A percentile compares a stretch with the other conserved stretches of the same genome.
Conservation (phyloP, 2,329 filamentous ascomycete genomes). For the Apiospora phragmitis region DNA sequence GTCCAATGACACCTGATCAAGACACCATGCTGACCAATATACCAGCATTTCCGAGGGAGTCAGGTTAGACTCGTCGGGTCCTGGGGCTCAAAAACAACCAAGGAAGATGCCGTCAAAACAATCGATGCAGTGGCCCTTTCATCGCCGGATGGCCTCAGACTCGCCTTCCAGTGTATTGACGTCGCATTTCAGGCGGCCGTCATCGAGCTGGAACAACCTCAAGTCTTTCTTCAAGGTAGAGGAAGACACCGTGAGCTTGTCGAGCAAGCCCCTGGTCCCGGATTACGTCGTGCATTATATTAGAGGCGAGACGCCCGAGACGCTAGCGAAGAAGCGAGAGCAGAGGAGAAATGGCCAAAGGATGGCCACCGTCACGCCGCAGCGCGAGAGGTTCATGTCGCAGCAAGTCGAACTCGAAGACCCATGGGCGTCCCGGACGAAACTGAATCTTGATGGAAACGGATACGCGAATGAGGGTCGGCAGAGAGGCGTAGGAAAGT, state of each 20-base stretch:
- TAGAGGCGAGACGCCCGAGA: slow-evolving; percentile 56
- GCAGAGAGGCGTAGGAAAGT: slow-evolving; percentile 29
- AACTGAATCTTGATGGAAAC: slow-evolving; percentile 21
- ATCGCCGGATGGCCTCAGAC: slow-evolving; percentile 27
- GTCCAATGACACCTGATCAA: slow-evolving; percentile 15
- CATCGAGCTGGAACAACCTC: slow-evolving; percentile 18
- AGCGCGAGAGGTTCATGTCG: slow-evolving; percentile 32
- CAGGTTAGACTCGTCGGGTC: slow-evolving; percentile 6
- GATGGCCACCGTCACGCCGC: slow-evolving; percentile 32
- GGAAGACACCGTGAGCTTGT: slow-evolving; percentile 34
- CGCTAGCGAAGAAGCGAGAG: slow-evolving; percentile 46
- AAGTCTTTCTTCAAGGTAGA: slow-evolving; percentile 28
- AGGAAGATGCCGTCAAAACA: slow-evolving; percentile 23
- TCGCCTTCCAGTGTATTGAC: slow-evolving; percentile 13
- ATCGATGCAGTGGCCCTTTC: slow-evolving; percentile 24
- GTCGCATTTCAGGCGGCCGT: slow-evolving; percentile 5
- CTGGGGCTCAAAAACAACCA: not conserved
- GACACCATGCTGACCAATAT: not conserved
- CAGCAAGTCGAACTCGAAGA: slow-evolving; percentile 38
- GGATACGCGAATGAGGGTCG: slow-evolving; percentile 28
- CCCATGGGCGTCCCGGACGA: slow-evolving; percentile 27
- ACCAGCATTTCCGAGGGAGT: slow-evolving; percentile 7
- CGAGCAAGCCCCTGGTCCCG: slow-evolving; percentile 46
- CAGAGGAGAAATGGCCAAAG: slow-evolving; percentile 34
- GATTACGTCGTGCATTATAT: slow-evolving; percentile 58